Base-by-base conservation (phyloP, 169 alveolate genomes). In the Plasmodium gonderi region DNA sequence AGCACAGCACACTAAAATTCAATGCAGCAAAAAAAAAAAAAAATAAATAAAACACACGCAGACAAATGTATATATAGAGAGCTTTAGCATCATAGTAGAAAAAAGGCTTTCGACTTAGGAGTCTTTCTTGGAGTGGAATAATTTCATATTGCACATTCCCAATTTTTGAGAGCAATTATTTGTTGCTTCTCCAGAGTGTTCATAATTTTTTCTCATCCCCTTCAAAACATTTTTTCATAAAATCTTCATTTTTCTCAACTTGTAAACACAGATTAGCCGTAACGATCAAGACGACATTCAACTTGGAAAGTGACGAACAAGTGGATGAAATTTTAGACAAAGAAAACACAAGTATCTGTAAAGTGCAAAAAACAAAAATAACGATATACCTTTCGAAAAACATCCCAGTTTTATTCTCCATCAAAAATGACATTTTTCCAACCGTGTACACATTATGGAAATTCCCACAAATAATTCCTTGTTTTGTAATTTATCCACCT, bases 391-490 rank as follows among this genome's bases (percentile, higher is more conserved):
- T 83, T 7, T 83, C 92, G 29, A 83, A 83, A 54, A 83, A 83
- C 40, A 83, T 69, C 64, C 92, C 92, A 17, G 92, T 83, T 31
- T 38, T 83, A 1, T 69, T 83, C 17, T 12, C 83, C 45, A 20
- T 69, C 20, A 68, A 83, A 17, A 83, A 83, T 51, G 29, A 44
- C 23, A 47, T 83, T 5, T 83, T 64, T 60, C 92, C 92, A 47
- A 83, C 92, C 17, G 92, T 93, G 51, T 83, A 93, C 65, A 93
- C 96, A 33, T 64, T 93, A 31, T 93, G 96, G 96, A 93, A 45
- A 49, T 80, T 68, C 29, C 93, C 96, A 17, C 60, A 29, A 20
- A 38, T 90, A 60, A 81, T 93, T 17, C 96, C 96, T 5, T 75
- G 89, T 49, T 74, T 93, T 40, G 87, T 77, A 2, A 93, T 93